Evolutionary conservation across 495 filamentous ascomycete genomes (phyloP).

Genomic region (Clavariopsis aquatica): DNA sequence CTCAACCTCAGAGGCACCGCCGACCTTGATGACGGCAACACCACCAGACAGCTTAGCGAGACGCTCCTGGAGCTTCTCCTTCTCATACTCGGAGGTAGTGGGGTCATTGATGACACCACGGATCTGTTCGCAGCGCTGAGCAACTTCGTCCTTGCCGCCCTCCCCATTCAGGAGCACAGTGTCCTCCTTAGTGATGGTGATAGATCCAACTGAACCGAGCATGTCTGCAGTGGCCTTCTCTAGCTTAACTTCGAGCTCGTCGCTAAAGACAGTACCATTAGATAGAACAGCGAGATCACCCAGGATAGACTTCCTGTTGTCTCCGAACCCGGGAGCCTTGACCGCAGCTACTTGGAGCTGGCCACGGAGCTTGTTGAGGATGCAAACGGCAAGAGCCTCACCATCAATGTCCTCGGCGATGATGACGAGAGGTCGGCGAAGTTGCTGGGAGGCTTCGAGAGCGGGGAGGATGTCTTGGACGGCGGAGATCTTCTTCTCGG

Average conservation of each 20-base stretch:
- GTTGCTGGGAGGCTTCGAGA: conserved; percentile 92
- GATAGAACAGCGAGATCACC: conserved; percentile 94
- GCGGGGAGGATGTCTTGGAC: conserved; percentile 98
- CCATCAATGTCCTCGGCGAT: conserved; percentile 99
- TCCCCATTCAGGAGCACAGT: conserved; percentile 98
- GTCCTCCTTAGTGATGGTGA: conserved; percentile 99
- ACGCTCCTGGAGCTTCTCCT: conserved; percentile 99
- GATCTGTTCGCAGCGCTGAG: conserved; percentile 98
- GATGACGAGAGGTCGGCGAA: conserved; percentile 94
- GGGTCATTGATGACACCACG: conserved; percentile 94
- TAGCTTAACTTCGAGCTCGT: conserved; percentile 97
- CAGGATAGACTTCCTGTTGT: conserved; percentile 99
- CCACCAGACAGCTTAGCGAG: conserved; percentile 98
- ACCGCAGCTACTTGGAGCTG: conserved; percentile 98
- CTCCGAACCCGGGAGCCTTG: conserved; percentile 98
- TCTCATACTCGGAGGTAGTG: conserved; percentile 95
- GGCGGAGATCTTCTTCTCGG: conserved; percentile 99
- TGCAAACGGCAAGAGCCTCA: conserved; percentile 97
- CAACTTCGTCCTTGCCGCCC: conserved; percentile 89
- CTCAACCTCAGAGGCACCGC: conserved; percentile 95
- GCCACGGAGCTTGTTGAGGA: conserved; percentile 98
- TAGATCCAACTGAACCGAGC: conserved; percentile 94
- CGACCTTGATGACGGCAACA: conserved; percentile 99
- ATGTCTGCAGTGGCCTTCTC: conserved; percentile 95
- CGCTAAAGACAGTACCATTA: conserved; percentile 95